phyloP scores from a whole-genome alignment of 164 flowering plant species.

The Stephania japonica region DNA sequence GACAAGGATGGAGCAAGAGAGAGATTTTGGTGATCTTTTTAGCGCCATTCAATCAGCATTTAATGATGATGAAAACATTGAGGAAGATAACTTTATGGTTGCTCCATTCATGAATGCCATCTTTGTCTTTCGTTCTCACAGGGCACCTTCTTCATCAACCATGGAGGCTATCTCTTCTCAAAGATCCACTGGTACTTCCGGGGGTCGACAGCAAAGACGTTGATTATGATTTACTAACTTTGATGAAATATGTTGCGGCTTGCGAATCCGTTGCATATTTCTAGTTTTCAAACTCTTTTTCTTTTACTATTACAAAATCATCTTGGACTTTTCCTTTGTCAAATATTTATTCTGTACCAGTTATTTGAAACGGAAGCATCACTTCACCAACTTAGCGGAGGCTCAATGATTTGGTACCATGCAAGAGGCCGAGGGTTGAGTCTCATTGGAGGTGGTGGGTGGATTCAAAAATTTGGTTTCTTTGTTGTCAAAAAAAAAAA shows the following conservation, averaged over 20 bases:
- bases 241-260: not conserved
- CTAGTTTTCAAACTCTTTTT: not conserved
- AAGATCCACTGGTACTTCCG: not conserved
- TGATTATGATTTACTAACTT: not conserved
- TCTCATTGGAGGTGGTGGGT: no score
- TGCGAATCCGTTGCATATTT: not conserved
- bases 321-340: not conserved
- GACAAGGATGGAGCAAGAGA: constrained; percentile 79
- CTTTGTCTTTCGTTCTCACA: constrained; percentile 42
- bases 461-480: not conserved
- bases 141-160: not conserved
- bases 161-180: not conserved
- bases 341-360: not conserved
- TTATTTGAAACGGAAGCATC: no score
- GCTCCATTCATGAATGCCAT: constrained; percentile 51
- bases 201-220: not conserved
- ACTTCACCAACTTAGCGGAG: no score
- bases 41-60: constrained; percentile 74
- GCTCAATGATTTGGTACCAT: no score
- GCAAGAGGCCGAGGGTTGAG: no score
- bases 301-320: not conserved
- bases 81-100: constrained; percentile 22
- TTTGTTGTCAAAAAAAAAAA: not conserved
- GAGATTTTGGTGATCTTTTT: constrained; percentile 77
- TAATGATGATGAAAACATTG: constrained; percentile 40